A percentile compares a stretch with the other conserved stretches of the same genome.
Evolutionary conservation across 768 basidiomycete species (phyloP).

Genomic region (Leccinum olivaceopallidum): DNA sequence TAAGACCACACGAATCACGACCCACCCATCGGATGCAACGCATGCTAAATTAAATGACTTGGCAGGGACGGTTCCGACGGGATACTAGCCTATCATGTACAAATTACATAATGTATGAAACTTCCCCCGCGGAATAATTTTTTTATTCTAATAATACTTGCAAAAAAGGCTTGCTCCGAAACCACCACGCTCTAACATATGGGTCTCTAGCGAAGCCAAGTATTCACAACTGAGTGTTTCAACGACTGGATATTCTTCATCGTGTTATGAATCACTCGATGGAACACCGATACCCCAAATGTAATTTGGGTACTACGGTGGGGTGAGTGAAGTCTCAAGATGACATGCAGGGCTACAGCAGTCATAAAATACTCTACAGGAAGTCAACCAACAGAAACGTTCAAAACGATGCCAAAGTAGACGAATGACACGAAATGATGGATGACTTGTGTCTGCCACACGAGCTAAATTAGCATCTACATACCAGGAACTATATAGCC

Average conservation of each 20-base stretch:
- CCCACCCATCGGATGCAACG: no score
- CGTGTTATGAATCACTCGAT: not conserved
- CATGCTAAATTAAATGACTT: not conserved
- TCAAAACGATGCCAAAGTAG: not conserved
- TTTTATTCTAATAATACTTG: no score
- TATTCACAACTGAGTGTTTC: not conserved
- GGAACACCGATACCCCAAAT: no score
- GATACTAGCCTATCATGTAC: not conserved
- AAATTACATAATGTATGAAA: no score
- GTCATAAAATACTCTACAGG: not conserved
- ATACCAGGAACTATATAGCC: no score
- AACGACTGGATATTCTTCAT: not conserved
- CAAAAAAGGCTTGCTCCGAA: no score
- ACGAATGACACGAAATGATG: not conserved
- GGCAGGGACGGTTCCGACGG: not conserved
- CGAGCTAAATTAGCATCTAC: no score
- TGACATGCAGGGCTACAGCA: not conserved
- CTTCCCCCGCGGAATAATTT: no score
- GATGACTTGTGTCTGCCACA: no score
- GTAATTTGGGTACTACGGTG: no score
- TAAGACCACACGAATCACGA: no score
- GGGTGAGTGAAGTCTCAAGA: not conserved
- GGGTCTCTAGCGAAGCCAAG: not conserved
- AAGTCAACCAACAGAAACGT: not conserved
- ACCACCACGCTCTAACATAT: no score